These are phyloP conservation scores for Chlamydomonas reinhardtii DNA, from an alignment of 163 green algal genomes.

Conservation along the genomic window DNA sequence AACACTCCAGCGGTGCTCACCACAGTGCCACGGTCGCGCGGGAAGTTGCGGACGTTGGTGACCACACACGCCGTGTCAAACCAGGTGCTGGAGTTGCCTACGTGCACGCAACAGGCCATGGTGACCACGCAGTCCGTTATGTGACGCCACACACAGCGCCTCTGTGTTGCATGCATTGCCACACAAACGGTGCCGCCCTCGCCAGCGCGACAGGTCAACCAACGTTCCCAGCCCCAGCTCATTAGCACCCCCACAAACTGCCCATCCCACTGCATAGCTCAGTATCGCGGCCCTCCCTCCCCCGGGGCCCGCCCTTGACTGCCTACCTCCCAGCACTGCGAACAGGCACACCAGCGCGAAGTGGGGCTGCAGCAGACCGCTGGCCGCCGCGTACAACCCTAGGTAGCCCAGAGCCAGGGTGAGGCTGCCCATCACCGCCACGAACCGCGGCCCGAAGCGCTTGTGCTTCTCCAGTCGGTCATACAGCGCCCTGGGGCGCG, in stretches of 20 bases:
- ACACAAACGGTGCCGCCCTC: too few species aligned
- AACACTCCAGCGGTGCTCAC: conserved; percentile 13
- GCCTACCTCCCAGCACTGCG: conserved; percentile 5
- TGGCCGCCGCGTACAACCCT: conserved; percentile 50
- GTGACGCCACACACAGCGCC: too few species aligned
- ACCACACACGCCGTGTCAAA: conserved; percentile 64
- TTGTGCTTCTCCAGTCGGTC: conserved; percentile 55
- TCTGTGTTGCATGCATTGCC: too few species aligned
- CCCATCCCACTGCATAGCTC: too few species aligned
- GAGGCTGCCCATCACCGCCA: conserved; percentile 53
- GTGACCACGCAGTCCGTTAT: too few species aligned
- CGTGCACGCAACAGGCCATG: too few species aligned
- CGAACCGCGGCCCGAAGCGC: conserved; percentile 55
- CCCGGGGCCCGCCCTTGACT: not conserved
- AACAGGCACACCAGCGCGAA: conserved; percentile 17
- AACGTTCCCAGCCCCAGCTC: too few species aligned
- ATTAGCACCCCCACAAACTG: too few species aligned
- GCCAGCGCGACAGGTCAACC: too few species aligned
- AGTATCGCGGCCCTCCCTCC: too few species aligned
- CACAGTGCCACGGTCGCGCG: conserved; percentile 61
- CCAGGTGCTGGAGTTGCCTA: conserved; percentile 63
- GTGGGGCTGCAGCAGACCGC: conserved; percentile 19
- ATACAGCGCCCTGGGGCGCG: conserved; percentile 34
- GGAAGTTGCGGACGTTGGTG: conserved; percentile 73
- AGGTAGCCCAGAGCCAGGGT: conserved; percentile 55